Percentiles rank a stretch among this genome's conserved stretches.
phyloP scores from a whole-genome alignment of 1,284 basidiomycete genomes.

The Trichosporon faecale region DNA sequence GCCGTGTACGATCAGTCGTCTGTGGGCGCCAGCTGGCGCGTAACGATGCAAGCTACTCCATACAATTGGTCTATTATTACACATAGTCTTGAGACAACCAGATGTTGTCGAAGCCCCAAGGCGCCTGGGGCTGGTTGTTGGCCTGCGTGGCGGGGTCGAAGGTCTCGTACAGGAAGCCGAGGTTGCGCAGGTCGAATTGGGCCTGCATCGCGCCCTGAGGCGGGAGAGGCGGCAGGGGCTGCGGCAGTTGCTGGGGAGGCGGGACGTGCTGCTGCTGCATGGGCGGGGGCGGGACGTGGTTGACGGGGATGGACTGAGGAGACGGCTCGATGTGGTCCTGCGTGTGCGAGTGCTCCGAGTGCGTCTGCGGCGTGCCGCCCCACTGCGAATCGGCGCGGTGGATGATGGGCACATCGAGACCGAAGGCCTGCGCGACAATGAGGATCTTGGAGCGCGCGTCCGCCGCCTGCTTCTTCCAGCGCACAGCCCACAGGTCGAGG shows the following conservation, averaged over 20 bases:
- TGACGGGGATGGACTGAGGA: background rate
- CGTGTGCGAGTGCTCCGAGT: background rate
- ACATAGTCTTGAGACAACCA: conserved; percentile 7
- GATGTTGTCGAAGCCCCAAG: background rate
- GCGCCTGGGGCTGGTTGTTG: background rate
- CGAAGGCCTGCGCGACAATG: conserved; percentile 14
- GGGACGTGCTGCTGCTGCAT: background rate
- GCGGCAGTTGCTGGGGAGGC: background rate
- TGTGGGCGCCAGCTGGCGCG: background rate
- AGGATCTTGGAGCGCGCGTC: conserved; percentile 19
- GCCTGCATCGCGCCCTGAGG: background rate
- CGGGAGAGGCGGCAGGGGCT: background rate
- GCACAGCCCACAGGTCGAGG: conserved; percentile 21
- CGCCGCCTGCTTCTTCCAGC: conserved; percentile 19
- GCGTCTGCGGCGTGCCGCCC: background rate
- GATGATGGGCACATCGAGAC: conserved; percentile 11
- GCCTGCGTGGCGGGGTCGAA: conserved; percentile 14
- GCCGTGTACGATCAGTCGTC: background rate
- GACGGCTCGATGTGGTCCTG: background rate
- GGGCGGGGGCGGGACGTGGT: background rate
- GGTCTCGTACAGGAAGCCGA: conserved; percentile 20
- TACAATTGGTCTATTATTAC: background rate
- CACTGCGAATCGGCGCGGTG: background rate
- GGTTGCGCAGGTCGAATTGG: conserved; percentile 9
- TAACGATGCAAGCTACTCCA: background rate